Evolutionary conservation across 163 green algal species (phyloP).

Genomic region (Scenedesmus sp.): DNA sequence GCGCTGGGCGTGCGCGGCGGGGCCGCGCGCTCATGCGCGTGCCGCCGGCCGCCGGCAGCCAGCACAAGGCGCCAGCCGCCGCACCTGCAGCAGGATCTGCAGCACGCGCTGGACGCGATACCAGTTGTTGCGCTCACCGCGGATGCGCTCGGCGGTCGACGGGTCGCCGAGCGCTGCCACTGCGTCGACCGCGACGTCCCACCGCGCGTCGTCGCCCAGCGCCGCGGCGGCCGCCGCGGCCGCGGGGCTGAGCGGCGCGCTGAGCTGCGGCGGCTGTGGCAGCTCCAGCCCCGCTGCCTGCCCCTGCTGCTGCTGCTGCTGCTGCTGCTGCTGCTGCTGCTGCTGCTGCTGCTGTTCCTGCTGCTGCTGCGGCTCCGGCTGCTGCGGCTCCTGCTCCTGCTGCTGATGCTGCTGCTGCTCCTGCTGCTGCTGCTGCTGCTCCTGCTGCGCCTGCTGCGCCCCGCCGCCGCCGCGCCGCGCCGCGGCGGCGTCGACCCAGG

Average conservation of each 20-base stretch:
- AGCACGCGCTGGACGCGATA: constrained; percentile 88
- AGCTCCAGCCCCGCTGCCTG: background rate
- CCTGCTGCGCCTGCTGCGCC: background rate
- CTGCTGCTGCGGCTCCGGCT: background rate
- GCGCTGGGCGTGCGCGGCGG: too few species aligned
- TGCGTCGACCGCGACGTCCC: constrained; percentile 67
- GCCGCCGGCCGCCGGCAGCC: too few species aligned
- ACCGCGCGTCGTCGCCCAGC: constrained; percentile 70
- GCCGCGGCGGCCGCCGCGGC: background rate
- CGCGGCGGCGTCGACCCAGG: constrained; percentile 13
- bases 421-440: constrained; percentile 22
- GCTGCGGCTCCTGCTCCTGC: background rate
- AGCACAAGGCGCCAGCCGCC: too few species aligned
- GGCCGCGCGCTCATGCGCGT: too few species aligned
- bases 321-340: constrained; percentile 1
- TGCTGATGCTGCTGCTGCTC: constrained; percentile 29
- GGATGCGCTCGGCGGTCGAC: constrained; percentile 27
- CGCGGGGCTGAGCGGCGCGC: background rate
- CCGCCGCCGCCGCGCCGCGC: background rate
- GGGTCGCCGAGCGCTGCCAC: constrained; percentile 76
- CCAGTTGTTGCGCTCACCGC: constrained; percentile 88
- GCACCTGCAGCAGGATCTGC: constrained; percentile 84
- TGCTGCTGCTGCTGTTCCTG: background rate
- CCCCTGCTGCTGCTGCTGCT: constrained; percentile 14
- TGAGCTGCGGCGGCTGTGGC: constrained; percentile 28